phyloP scores from a whole-genome alignment of 192 early-diverging fungal genomes.

The Gigaspora rosea region DNA sequence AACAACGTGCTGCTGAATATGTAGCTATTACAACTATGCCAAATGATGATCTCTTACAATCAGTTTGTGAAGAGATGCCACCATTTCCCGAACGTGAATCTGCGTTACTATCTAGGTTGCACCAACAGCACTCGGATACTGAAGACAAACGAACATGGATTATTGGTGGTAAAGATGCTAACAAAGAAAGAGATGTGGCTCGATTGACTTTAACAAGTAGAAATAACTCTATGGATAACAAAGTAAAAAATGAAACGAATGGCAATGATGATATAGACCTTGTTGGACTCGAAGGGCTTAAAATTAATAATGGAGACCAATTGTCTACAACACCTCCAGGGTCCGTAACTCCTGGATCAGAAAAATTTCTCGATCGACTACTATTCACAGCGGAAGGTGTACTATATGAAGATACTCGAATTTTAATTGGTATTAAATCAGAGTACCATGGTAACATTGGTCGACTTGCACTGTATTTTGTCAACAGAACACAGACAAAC shows the following conservation, averaged over 20 bases:
- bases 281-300: not conserved
- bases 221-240: conserved; percentile 40
- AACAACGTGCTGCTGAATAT: conserved; percentile 98
- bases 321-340: not conserved
- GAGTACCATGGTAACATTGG: conserved; percentile 92
- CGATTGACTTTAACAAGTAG: conserved; percentile 34
- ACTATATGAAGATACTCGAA: conserved; percentile 83
- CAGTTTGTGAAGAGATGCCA: conserved; percentile 98
- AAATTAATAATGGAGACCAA: not conserved
- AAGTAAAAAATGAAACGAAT: conserved; percentile 36
- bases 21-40: conserved; percentile 79
- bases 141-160: conserved; percentile 97
- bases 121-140: conserved; percentile 85
- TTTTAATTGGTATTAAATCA: conserved; percentile 91
- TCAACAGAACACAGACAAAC: conserved; percentile 79
- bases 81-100: conserved; percentile 95
- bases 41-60: conserved; percentile 87
- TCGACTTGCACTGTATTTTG: conserved; percentile 86
- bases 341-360: conserved; percentile 47
- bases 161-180: conserved; percentile 85
- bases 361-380: conserved; percentile 60
- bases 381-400: conserved; percentile 81
- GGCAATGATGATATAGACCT: conserved; percentile 30
- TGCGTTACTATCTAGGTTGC: conserved; percentile 77
- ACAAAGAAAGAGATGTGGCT: conserved; percentile 57